Evolutionary conservation across 2,329 filamentous ascomycete species (phyloP).

Genomic region (Ophiocordyceps camponoti-rufipedis): DNA sequence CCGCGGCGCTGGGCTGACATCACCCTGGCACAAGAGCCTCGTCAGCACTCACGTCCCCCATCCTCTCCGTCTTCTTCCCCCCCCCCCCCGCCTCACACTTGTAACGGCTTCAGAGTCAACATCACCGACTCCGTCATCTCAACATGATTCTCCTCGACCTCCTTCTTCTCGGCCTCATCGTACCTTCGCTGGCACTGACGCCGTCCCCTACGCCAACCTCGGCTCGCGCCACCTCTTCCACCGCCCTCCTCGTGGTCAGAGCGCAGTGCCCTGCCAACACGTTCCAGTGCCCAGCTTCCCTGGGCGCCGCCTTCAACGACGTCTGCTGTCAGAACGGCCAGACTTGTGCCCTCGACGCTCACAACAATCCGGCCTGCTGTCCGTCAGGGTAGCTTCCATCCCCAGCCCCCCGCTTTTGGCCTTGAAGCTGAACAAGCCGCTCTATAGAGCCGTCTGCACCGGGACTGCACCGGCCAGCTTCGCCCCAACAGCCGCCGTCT

Average conservation of each 20-base stretch:
- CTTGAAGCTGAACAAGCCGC: neutral
- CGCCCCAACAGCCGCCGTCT: slow-evolving; percentile 19
- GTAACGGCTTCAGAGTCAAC: too few species aligned
- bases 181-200: neutral
- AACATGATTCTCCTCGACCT: neutral
- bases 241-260: slow-evolving; percentile 8
- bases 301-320: slow-evolving; percentile 25
- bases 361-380: slow-evolving; percentile 33
- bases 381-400: slow-evolving; percentile 24
- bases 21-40: neutral
- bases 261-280: slow-evolving; percentile 28
- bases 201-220: slow-evolving; percentile 1
- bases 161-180: neutral
- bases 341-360: slow-evolving; percentile 28
- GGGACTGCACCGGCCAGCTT: slow-evolving; percentile 28
- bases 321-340: slow-evolving; percentile 34
- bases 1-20: slow-evolving; percentile 3
- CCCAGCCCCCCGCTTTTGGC: neutral
- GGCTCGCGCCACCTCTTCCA: slow-evolving; percentile 7
- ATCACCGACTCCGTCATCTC: too few species aligned
- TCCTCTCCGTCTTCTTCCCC: too few species aligned
- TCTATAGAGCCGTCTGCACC: slow-evolving; percentile 32
- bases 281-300: slow-evolving; percentile 27
- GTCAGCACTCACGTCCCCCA: too few species aligned
- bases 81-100: too few species aligned